Conservation (phyloP, 2,329 filamentous ascomycete species). For the Colletotrichum caudatum region DNA sequence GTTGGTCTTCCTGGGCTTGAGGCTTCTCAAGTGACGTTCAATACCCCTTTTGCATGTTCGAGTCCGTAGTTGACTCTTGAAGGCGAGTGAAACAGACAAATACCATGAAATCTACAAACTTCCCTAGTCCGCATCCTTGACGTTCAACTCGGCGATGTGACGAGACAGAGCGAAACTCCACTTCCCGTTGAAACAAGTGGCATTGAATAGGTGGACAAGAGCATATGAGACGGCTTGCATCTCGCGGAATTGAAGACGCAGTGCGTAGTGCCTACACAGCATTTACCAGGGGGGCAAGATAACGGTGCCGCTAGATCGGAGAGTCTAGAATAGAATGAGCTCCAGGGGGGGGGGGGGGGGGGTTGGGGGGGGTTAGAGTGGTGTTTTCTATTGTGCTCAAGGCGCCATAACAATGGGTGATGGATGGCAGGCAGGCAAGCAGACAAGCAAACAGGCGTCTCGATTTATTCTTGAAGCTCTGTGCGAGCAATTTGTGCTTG, state of each 20-base stretch:
- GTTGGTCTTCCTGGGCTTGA: conserved; percentile 15
- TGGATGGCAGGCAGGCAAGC: background rate
- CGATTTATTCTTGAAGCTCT: background rate
- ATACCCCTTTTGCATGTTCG: conserved; percentile 41
- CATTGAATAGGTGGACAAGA: background rate
- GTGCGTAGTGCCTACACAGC: background rate
- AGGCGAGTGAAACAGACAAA: conserved; percentile 30
- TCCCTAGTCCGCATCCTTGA: background rate
- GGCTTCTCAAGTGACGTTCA: conserved; percentile 29
- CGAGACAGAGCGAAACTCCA: background rate
- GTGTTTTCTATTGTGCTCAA: background rate
- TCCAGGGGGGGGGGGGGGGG: background rate
- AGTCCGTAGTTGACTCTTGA: conserved; percentile 7
- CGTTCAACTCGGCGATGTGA: background rate
- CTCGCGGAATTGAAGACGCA: background rate
- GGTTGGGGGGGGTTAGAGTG: background rate
- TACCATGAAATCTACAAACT: conserved; percentile 1
- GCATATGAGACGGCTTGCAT: background rate
- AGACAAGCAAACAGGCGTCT: background rate
- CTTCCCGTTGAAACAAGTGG: background rate
- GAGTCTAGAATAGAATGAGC: background rate
- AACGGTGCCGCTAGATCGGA: background rate
- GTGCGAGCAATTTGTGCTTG: no score
- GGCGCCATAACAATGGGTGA: background rate
- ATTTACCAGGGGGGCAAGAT: background rate